These are phyloP conservation scores for Wickerhamomyces tratensis DNA, from an alignment of 805 yeast species.

Conservation along the genomic window DNA sequence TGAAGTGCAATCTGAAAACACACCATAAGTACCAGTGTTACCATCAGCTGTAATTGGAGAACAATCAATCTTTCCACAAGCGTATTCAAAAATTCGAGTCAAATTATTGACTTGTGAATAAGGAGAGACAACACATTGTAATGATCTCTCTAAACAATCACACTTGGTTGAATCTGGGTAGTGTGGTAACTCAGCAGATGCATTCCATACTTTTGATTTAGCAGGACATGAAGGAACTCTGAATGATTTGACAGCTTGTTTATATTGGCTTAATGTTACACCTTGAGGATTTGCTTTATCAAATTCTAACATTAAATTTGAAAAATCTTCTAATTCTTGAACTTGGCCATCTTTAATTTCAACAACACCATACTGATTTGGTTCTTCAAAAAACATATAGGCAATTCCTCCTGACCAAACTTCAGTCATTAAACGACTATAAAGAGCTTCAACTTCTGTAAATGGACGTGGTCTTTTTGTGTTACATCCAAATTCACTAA, in stretches of 20 bases:
- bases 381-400: conserved; percentile 76
- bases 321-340: conserved; percentile 49
- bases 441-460: conserved; percentile 59
- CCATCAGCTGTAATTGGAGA: conserved; percentile 52
- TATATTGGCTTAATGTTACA: conserved; percentile 21
- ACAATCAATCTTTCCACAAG: conserved; percentile 53
- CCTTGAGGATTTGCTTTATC: conserved; percentile 36
- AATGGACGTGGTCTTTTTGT: conserved; percentile 56
- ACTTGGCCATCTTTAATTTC: conserved; percentile 33
- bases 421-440: conserved; percentile 57
- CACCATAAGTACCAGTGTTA: conserved; percentile 50
- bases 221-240: conserved; percentile 42
- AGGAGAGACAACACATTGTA: conserved; percentile 46
- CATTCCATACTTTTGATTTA: conserved; percentile 45
- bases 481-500: conserved; percentile 80
- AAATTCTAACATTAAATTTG: conserved; percentile 44
- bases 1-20: conserved; percentile 55
- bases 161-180: conserved; percentile 56
- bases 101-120: conserved; percentile 38
- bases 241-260: conserved; percentile 12
- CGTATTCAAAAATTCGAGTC: conserved; percentile 42
- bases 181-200: conserved; percentile 53
- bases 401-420: conserved; percentile 86
- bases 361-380: conserved; percentile 67
- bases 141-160: conserved; percentile 44